Base-by-base conservation (phyloP, 176 grass and related monocot species). In the Typha latifolia region DNA sequence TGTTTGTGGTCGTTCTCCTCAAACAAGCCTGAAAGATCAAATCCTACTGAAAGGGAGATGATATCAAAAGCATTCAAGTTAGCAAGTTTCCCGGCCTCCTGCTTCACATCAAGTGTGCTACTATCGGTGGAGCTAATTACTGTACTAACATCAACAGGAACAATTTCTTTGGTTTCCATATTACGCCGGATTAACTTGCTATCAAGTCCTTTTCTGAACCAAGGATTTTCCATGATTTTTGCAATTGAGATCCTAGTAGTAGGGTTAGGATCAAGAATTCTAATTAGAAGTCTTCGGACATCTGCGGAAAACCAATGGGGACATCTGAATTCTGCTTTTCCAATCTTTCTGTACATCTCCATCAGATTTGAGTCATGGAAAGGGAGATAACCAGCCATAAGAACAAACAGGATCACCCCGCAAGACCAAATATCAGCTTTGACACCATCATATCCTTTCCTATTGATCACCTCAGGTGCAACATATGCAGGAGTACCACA, bases 371-470 rank as follows among this genome's bases (percentile, higher is more conserved):
- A 71, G 48, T 97, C 88, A 15, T 90, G 88, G 23, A 97, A 92
- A 62, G 88, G 93, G 55, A 97, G 84, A 79, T 77, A 97, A 43
- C 88, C 83, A 34, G 93, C 88, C 78, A 97, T 79, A 63, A 97
- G 63, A 49, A 97, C 83, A 82, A 87, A 97, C 7, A 97, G 71
- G 29, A 92, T 82, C 47, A 97, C 88, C 49, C 93, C 88, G 49
- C 88, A 97, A 64, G 93, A 87, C 93, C 88, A 97, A 22, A 92
- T 89, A 48, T 97, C 93, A 71, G 85, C 83, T 82, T 97, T 97
- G 69, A 81, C 85, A 77, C 93, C 88, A 71, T 91, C 85, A 67
- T 97, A 97, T 16, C 88, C 93, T 66, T 86, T 91, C 68, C 81
- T 82, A 37, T 61, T 82, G 57, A 97, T 89, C 14, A 97, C 70